Base-by-base conservation (phyloP, 176 grass and related monocot species). In the Otatea glauca region DNA sequence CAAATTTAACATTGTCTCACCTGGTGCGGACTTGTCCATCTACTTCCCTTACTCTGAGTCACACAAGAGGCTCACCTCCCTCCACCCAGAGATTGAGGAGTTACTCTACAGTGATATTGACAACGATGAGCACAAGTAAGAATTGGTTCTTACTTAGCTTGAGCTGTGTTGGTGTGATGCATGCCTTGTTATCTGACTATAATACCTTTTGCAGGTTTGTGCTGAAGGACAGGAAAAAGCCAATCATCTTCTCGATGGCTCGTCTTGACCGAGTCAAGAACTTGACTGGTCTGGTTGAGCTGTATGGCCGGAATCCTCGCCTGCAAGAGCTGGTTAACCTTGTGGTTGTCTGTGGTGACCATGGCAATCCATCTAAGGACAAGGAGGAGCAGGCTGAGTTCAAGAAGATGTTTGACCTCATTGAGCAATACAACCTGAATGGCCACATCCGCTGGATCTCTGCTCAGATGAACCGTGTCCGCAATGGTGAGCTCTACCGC, bases 1-100 rank as follows among this genome's bases (percentile, higher is more conserved):
- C 0, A 99, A 99, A 80, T 99, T 99, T 88, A 99, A 99, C 90
- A 99, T 99, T 35, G 96, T 99, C 16, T 99, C 96, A 1, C 96
- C 96, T 72, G 96, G 96, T 77, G 96, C 96, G 3, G 96, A 99
- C 55, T 3, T 96, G 91, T 94, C 93, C 39, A 99, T 99, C 84
- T 99, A 99, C 89, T 99, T 94, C 93, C 69, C 83, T 0, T 94
- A 92, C 86, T 89, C 96, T 0, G 96, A 99, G 68, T 83, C 94
- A 20, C 86, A 86, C 38, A 99, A 93, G 86, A 90, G 96, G 81
- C 84, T 99, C 68, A 96, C 96, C 58, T 94, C 96, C 50, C 93
- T 99, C 51, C 96, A 99, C 86, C 86, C 91, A 0, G 96, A 99
- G 91, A 99, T 99, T 5, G 93, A 99, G 84, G 96, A 99, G 81